Conservation (phyloP, 2,329 filamentous ascomycete genomes). For the Aspergillus pseudoviridinutans region DNA sequence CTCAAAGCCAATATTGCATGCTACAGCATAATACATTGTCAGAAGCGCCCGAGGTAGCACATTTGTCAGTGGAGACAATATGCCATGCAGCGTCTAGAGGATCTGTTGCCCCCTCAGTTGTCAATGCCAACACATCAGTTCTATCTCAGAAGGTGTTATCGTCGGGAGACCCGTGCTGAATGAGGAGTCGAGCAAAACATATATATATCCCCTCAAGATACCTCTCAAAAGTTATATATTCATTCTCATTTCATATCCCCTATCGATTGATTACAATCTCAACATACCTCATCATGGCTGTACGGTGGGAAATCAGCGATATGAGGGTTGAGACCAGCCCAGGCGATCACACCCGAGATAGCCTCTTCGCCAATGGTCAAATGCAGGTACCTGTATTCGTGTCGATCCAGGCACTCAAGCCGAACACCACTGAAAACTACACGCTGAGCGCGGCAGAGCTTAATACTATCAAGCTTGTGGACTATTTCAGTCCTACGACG, state of each 20-base stretch:
- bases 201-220: no score
- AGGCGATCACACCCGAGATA: background rate
- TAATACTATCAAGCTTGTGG: background rate
- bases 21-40: no score
- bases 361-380: background rate
- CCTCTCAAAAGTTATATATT: background rate
- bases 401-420: background rate
- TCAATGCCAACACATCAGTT: no score
- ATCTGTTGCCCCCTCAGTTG: no score
- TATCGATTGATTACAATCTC: no score
- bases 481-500: background rate
- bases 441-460: background rate
- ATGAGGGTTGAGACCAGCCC: background rate
- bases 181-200: no score
- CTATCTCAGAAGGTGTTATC: no score
- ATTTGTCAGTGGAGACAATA: no score
- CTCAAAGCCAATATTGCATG: no score
- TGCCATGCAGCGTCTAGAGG: no score
- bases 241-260: background rate
- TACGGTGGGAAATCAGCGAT: background rate
- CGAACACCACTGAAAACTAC: background rate
- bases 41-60: no score
- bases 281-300: background rate
- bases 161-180: no score
- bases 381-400: constrained; percentile 1